Evolutionary conservation across 139 green algal genomes (phyloP), one percentile per base, ranked within the genome.

Genomic region (Coelastrella sp.): DNA sequence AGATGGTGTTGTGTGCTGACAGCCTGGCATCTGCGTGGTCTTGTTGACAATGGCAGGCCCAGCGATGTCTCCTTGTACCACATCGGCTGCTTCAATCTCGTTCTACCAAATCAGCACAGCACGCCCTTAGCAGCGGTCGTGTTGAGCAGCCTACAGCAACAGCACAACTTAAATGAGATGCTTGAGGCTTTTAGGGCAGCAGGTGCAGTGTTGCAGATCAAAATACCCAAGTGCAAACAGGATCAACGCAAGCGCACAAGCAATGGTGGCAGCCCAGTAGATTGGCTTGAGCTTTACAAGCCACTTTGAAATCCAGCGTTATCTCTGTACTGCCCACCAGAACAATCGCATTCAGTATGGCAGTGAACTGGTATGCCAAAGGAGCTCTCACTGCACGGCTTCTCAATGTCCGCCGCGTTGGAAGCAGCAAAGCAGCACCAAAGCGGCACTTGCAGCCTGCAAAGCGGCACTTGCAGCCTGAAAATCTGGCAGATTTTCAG

Each of bases 41-140:
- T 66, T 59, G 22, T 86, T 64, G 78, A 84, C 57, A 14, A 32
- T 16, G 78, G 78, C 13, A 47, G 60, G 5, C 80, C 80, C 20
- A 60, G n/a, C 0, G 60, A 86, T 23, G 22, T 86, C 80, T 60
- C 20, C 80, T 13, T 75, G n/a, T 86, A 75, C 23, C 60, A 86
- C 80, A 64, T 86, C 54, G n/a, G 60, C 60, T 86, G 80, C 80
- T 76, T 74, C 60, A 60, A 76, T 59, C 80, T 75, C n/a, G 59
- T 85, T 7, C 20, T 71, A 57, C 56, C 57, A 20, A 71, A 22
- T 54, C 16, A 16, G 4, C 56, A 84, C 78, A 84, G 78, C 78
- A 71, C 57, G 3, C 57, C 56, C 3, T 56, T 75, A 11, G 59
- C 80, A 19, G 61, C 80, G 57, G 19, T 74, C 2, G 80, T 73